These are phyloP conservation scores for Debaryomyces tyrocola DNA, from an alignment of 805 yeast species.

Conservation along the genomic window DNA sequence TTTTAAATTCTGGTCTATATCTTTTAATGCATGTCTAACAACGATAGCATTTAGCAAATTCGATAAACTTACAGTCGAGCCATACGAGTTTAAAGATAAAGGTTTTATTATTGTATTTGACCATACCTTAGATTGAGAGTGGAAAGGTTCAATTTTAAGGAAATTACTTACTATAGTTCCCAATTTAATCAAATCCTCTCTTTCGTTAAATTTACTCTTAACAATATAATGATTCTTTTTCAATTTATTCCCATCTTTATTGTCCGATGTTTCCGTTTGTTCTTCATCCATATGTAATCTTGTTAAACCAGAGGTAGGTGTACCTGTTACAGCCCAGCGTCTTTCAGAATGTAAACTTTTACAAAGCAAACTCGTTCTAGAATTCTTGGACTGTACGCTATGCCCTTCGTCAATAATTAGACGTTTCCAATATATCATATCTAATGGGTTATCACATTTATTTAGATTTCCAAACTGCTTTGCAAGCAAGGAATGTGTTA, in stretches of 20 bases:
- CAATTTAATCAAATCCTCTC: constrained; percentile 52
- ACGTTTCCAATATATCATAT: constrained; percentile 60
- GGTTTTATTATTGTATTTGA: constrained; percentile 46
- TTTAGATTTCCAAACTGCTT: constrained; percentile 30
- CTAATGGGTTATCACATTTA: constrained; percentile 33
- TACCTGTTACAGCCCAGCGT: constrained; percentile 74
- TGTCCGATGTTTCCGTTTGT: constrained; percentile 7
- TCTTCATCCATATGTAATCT: constrained; percentile 50
- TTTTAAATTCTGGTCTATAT: constrained; percentile 53
- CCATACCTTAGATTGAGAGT: constrained; percentile 50
- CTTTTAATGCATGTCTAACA: constrained; percentile 56
- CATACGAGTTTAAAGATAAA: constrained; percentile 37
- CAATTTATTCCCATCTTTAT: constrained; percentile 11
- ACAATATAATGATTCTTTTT: constrained; percentile 41
- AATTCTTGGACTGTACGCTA: constrained; percentile 52
- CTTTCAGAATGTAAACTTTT: constrained; percentile 54
- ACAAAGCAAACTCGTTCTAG: constrained; percentile 52
- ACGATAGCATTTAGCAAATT: constrained; percentile 48
- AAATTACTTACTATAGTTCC: constrained; percentile 55
- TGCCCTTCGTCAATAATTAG: constrained; percentile 78
- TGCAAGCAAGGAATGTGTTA: constrained; percentile 49
- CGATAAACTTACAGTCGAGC: constrained; percentile 41
- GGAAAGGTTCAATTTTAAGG: constrained; percentile 61
- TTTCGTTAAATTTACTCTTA: constrained; percentile 49
- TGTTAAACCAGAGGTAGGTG: constrained; percentile 73